Conservation (phyloP, 139 green algal species). For the Pleodorina starrii region DNA sequence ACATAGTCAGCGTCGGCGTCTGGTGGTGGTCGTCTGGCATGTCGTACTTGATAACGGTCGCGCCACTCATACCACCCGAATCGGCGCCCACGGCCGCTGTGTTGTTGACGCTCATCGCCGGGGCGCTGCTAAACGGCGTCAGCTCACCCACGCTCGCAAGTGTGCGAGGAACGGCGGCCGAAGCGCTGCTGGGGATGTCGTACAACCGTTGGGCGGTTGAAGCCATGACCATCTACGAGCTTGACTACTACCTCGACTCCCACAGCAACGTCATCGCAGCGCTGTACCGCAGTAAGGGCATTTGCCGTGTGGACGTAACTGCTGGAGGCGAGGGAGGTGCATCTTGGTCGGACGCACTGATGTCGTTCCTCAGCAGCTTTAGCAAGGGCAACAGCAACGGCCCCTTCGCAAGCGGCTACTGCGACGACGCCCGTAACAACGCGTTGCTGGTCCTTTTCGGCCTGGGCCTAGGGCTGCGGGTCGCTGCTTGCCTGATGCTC, state of each 20-base stretch:
- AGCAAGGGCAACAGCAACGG: not conserved
- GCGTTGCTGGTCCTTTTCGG: not conserved
- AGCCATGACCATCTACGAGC: not conserved
- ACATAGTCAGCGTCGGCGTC: conserved; percentile 35
- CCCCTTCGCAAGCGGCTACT: not conserved
- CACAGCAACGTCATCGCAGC: conserved; percentile 29
- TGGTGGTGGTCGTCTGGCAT: conserved; percentile 59
- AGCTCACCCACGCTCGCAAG: conserved; percentile 31
- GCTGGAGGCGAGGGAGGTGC: too few relatives aligned
- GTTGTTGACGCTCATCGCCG: conserved; percentile 57
- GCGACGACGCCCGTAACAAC: not conserved
- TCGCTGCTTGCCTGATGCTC: not conserved
- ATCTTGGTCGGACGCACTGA: too few relatives aligned
- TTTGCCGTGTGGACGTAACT: conserved; percentile 3
- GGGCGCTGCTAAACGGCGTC: conserved; percentile 58
- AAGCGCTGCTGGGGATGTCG: conserved; percentile 51
- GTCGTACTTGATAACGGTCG: conserved; percentile 55
- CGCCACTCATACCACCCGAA: conserved; percentile 33
- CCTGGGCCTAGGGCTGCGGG: not conserved
- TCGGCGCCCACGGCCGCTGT: conserved; percentile 53
- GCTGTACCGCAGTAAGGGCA: conserved; percentile 15
- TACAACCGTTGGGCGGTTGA: conserved; percentile 55
- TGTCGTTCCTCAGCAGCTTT: too few relatives aligned
- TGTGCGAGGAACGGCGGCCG: conserved; percentile 33
- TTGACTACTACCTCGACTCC: conserved; percentile 14